These are phyloP conservation scores for Blastocystis sp. DNA, from an alignment of 352 stramenopile genomes.

Conservation along the genomic window DNA sequence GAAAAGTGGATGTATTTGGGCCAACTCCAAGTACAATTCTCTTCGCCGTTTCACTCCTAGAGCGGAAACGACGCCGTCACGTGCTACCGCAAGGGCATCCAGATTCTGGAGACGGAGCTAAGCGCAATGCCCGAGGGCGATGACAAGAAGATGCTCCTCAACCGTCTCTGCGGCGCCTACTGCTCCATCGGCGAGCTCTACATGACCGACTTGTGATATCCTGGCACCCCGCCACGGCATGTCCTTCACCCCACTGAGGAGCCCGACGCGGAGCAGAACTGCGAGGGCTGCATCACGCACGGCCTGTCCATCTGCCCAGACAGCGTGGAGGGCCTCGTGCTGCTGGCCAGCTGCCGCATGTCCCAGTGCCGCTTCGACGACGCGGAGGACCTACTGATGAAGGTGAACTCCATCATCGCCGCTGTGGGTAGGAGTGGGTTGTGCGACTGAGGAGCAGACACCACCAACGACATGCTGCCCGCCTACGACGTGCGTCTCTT, in stretches of 20 bases:
- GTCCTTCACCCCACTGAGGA: slow-evolving; percentile 16
- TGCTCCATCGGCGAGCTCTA: slow-evolving; percentile 61
- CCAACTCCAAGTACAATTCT: not conserved
- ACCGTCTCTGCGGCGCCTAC: slow-evolving; percentile 56
- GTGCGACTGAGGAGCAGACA: not conserved
- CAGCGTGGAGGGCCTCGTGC: slow-evolving; percentile 39
- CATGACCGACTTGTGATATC: slow-evolving; percentile 66
- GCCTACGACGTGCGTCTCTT: slow-evolving; percentile 54
- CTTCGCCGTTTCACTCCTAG: not conserved
- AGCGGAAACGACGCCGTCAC: slow-evolving; percentile 55
- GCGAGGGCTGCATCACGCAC: slow-evolving; percentile 31
- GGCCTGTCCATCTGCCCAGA: slow-evolving; percentile 31
- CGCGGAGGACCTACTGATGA: slow-evolving; percentile 28
- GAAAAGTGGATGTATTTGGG: slow-evolving; percentile 65
- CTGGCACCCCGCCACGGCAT: not conserved
- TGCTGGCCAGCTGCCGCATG: slow-evolving; percentile 63
- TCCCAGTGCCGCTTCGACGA: slow-evolving; percentile 61
- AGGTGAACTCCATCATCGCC: slow-evolving; percentile 49
- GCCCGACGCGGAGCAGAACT: slow-evolving; percentile 40
- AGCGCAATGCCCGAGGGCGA: slow-evolving; percentile 17
- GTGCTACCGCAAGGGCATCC: slow-evolving; percentile 55
- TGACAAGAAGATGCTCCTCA: slow-evolving; percentile 50
- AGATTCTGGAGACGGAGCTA: slow-evolving; percentile 32
- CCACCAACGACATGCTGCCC: slow-evolving; percentile 33
- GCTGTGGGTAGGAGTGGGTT: not conserved